phyloP scores from a whole-genome alignment of 179 eudicot genomes.

The Beta corolliflora region DNA sequence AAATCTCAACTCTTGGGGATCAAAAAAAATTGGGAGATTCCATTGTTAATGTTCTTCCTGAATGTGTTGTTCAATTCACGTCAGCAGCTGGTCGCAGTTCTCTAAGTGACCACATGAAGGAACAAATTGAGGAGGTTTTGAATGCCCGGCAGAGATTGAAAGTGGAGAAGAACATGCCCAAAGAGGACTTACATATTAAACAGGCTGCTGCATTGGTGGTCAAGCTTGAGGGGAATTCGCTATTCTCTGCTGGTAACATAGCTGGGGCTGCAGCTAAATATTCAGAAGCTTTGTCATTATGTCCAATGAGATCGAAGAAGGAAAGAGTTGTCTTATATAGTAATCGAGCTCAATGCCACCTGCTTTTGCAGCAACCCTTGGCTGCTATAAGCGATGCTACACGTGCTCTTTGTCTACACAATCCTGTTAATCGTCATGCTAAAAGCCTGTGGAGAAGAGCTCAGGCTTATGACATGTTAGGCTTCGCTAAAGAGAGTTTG shows the following conservation, averaged over 20 bases:
- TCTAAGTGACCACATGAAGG: conserved; percentile 50
- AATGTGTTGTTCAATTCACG: conserved; percentile 62
- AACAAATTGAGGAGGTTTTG: conserved; percentile 76
- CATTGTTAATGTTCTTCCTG: conserved; percentile 75
- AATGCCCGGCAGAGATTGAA: conserved; percentile 67
- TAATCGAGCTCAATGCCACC: conserved; percentile 94
- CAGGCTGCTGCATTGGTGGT: conserved; percentile 94
- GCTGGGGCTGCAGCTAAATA: conserved; percentile 87
- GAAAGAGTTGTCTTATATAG: conserved; percentile 93
- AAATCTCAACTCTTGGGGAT: conserved; percentile 66
- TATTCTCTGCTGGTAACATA: conserved; percentile 89
- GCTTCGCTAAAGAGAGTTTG: conserved; percentile 93
- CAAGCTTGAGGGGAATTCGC: conserved; percentile 94
- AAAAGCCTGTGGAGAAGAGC: conserved; percentile 99
- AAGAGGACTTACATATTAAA: conserved; percentile 96
- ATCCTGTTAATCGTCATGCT: conserved; percentile 92
- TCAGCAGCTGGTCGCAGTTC: conserved; percentile 60
- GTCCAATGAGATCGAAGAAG: conserved; percentile 91
- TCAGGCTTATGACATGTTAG: conserved; percentile 97
- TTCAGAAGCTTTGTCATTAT: conserved; percentile 85
- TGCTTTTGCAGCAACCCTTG: conserved; percentile 82
- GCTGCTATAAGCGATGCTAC: conserved; percentile 94
- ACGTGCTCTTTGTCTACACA: conserved; percentile 89
- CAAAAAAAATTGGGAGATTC: conserved; percentile 83
- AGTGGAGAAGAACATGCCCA: conserved; percentile 86